Conservation (phyloP, 441 rosid genomes). For the California macrophylla region DNA sequence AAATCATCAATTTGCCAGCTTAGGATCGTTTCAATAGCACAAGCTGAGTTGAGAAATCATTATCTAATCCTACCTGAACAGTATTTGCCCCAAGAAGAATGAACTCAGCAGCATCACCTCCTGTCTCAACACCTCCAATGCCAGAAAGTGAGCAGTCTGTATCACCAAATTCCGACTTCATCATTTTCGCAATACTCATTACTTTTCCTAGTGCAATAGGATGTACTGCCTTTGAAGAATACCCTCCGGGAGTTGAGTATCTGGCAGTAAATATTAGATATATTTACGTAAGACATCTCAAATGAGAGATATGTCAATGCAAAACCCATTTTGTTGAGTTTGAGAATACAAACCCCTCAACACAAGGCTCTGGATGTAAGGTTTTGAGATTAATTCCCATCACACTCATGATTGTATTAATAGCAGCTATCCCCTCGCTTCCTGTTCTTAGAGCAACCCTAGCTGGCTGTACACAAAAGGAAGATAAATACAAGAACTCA, state of each 20-base stretch:
- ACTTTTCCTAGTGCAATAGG: slow-evolving; percentile 88
- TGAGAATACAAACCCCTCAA: slow-evolving; percentile 64
- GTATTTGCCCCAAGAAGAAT: slow-evolving; percentile 87
- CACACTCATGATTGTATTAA: slow-evolving; percentile 90
- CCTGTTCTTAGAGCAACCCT: slow-evolving; percentile 68
- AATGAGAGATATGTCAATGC: not conserved
- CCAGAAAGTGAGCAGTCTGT: slow-evolving; percentile 68
- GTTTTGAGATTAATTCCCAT: slow-evolving; percentile 83
- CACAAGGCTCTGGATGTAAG: slow-evolving; percentile 87
- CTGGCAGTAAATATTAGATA: slow-evolving; percentile 32
- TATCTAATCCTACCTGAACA: slow-evolving; percentile 51
- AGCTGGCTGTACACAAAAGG: slow-evolving; percentile 52
- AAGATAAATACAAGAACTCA: slow-evolving; percentile 14
- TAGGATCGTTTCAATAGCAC: not conserved
- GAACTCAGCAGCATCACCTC: slow-evolving; percentile 83
- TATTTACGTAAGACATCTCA: not conserved
- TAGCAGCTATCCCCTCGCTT: slow-evolving; percentile 76
- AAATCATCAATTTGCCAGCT: not conserved
- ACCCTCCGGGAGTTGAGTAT: slow-evolving; percentile 96
- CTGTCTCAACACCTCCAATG: slow-evolving; percentile 92
- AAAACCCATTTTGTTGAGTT: slow-evolving; percentile 12
- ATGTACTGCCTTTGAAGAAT: slow-evolving; percentile 84
- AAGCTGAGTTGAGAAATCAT: not conserved
- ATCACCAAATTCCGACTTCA: slow-evolving; percentile 53
- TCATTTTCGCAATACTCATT: slow-evolving; percentile 84